Conservation (phyloP, 2,329 filamentous ascomycete genomes). For the Fusarium burgessii region DNA sequence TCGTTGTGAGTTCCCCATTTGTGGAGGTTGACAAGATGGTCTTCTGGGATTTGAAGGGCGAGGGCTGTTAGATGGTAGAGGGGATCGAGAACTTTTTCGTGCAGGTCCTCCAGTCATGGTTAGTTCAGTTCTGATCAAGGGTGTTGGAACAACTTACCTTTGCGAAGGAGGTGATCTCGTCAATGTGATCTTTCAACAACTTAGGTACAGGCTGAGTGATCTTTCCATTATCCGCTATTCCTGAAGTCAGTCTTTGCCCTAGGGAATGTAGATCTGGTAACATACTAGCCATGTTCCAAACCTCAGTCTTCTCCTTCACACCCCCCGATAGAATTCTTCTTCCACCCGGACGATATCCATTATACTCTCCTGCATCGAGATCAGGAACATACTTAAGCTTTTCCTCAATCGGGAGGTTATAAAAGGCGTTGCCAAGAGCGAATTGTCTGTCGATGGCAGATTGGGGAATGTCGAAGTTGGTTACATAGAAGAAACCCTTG, state of each 20-base stretch:
- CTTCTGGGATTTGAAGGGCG: conserved; percentile 69
- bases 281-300: conserved; percentile 55
- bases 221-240: conserved; percentile 46
- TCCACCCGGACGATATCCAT: conserved; percentile 65
- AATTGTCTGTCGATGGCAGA: conserved; percentile 70
- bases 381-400: conserved; percentile 67
- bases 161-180: conserved; percentile 30
- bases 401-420: conserved; percentile 65
- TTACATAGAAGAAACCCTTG: conserved; percentile 55
- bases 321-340: conserved; percentile 51
- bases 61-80: conserved; percentile 71
- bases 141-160: conserved; percentile 13
- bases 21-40: conserved; percentile 66
- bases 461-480: conserved; percentile 70
- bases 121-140: no score
- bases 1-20: conserved; percentile 69
- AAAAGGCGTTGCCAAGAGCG: conserved; percentile 67
- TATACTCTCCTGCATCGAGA: conserved; percentile 65
- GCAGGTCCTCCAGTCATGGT: conserved; percentile 48
- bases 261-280: not conserved
- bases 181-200: conserved; percentile 2
- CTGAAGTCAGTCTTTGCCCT: not conserved
- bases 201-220: conserved; percentile 44
- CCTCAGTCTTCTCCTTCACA: conserved; percentile 55
- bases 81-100: conserved; percentile 67